A percentile compares a stretch with the other conserved stretches of the same genome.
Conservation (phyloP, 1,284 basidiomycete genomes). For the Kwoniella shivajii region DNA sequence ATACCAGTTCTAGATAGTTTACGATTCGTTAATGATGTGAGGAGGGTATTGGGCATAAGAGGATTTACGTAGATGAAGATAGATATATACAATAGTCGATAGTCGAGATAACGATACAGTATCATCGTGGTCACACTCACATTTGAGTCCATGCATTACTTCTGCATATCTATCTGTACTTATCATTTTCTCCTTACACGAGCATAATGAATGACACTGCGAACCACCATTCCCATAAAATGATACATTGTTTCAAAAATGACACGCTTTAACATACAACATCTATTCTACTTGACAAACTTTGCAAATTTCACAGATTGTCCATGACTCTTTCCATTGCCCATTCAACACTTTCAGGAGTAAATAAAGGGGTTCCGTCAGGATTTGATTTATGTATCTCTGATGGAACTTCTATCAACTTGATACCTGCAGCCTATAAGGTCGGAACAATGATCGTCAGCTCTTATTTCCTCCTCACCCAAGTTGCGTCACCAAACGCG, state of each 20-base stretch:
- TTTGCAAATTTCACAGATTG: not conserved
- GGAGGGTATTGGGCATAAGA: slow-evolving; percentile 81
- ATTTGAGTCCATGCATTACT: too few species aligned
- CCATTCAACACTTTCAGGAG: slow-evolving; percentile 45
- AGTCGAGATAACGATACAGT: too few species aligned
- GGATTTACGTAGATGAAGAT: slow-evolving; percentile 40
- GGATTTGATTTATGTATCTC: slow-evolving; percentile 18
- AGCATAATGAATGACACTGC: too few species aligned
- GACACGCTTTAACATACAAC: too few species aligned
- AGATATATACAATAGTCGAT: not conserved
- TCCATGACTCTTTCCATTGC: slow-evolving; percentile 37
- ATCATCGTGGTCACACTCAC: too few species aligned
- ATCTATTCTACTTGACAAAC: too few species aligned
- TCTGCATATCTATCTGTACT: not conserved
- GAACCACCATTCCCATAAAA: too few species aligned
- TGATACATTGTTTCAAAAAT: too few species aligned
- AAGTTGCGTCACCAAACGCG: not conserved
- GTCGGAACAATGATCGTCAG: not conserved
- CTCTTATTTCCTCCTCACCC: too few species aligned
- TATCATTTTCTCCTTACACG: too few species aligned
- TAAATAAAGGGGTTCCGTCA: slow-evolving; percentile 40
- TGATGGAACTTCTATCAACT: slow-evolving; percentile 37
- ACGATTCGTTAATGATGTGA: slow-evolving; percentile 92
- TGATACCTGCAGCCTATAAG: slow-evolving; percentile 39
- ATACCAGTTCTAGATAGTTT: slow-evolving; percentile 93